Conservation (phyloP, 495 filamentous ascomycete genomes). For the Pseudotulostoma volvatum region DNA sequence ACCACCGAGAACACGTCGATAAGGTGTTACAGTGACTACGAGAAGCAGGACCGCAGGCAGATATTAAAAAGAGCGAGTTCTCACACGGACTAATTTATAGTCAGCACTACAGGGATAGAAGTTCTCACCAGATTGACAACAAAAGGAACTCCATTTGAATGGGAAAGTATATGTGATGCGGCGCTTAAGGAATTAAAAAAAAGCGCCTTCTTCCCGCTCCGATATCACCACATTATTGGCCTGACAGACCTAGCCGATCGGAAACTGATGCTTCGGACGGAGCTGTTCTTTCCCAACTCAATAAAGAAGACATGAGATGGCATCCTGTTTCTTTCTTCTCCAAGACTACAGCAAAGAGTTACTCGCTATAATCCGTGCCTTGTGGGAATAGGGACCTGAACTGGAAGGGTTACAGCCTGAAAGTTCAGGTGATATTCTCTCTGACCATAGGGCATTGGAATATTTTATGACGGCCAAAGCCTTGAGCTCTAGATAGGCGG, state of each 20-base stretch:
- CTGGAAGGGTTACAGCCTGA: constrained; percentile 5
- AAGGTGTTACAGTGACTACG: constrained; percentile 7
- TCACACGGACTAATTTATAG: constrained; percentile 8
- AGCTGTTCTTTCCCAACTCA: constrained; percentile 5
- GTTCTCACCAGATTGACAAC: constrained; percentile 5
- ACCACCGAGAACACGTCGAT: too few relatives aligned
- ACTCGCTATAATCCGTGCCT: constrained; percentile 9
- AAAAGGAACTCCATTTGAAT: constrained; percentile 7
- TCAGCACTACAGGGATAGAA: constrained; percentile 8
- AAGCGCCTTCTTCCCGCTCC: neutral
- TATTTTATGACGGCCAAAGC: constrained; percentile 13
- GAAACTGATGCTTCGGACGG: constrained; percentile 9
- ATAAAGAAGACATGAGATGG: constrained; percentile 4
- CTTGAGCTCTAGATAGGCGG: constrained; percentile 5
- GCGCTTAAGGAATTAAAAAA: constrained; percentile 33
- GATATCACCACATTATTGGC: constrained; percentile 3
- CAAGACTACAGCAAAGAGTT: constrained; percentile 14
- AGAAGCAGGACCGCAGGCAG: constrained; percentile 5
- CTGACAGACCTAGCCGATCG: constrained; percentile 1
- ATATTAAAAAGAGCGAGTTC: constrained; percentile 18
- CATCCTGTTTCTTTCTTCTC: constrained; percentile 13
- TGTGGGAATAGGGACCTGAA: constrained; percentile 15
- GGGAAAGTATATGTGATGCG: constrained; percentile 43
- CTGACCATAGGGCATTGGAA: constrained; percentile 12
- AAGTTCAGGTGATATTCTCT: constrained; percentile 6